Conservation (phyloP, 345 rosid species). For the Punica granatum region DNA sequence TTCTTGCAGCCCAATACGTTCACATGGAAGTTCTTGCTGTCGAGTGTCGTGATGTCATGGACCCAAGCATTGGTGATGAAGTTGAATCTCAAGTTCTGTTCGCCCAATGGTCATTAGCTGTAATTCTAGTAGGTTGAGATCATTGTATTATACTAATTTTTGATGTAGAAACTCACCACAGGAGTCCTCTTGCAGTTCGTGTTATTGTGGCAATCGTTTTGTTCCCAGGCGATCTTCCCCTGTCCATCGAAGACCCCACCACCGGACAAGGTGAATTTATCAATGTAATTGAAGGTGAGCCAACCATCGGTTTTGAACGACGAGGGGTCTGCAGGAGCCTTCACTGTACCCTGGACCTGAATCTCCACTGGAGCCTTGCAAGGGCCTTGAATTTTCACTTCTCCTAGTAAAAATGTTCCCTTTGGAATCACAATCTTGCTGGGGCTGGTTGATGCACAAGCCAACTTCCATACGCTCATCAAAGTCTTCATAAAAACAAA, state of each 20-base stretch:
- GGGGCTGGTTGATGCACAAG: too few species aligned
- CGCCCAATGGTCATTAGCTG: neutral
- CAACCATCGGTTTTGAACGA: neutral
- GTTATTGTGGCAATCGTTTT: too few species aligned
- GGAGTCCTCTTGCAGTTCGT: neutral
- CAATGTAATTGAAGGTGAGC: too few species aligned
- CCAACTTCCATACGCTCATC: constrained; percentile 12
- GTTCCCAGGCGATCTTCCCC: constrained; percentile 11
- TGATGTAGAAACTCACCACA: neutral
- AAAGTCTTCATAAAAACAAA: constrained; percentile 13
- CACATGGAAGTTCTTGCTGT: too few species aligned
- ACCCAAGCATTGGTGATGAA: too few species aligned
- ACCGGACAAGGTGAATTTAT: too few species aligned
- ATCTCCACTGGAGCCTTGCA: too few species aligned
- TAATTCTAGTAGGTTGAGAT: neutral
- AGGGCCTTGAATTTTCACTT: too few species aligned
- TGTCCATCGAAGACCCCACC: constrained; percentile 18
- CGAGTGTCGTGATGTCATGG: too few species aligned
- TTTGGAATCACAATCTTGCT: too few species aligned
- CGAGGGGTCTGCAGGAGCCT: constrained; percentile 12
- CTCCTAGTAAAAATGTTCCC: too few species aligned
- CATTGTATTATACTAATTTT: neutral
- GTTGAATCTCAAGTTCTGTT: constrained; percentile 14
- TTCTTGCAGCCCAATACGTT: too few species aligned
- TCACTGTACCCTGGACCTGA: constrained; percentile 13